Conservation (phyloP, 176 grass and related monocot species). For the Eragrostis curvula region DNA sequence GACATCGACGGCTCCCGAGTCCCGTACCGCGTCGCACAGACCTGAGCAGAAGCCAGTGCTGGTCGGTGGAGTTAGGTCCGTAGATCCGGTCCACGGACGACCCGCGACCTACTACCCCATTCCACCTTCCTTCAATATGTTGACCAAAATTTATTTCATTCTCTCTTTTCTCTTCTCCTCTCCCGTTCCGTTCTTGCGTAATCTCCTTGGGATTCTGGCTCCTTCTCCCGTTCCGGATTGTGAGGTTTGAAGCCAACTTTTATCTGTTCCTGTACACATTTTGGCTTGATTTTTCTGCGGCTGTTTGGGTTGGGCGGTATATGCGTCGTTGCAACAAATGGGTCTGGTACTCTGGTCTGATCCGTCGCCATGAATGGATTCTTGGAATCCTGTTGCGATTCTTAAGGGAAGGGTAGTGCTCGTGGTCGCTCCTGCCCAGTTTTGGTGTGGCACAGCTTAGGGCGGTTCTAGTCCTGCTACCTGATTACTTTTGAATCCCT, state of each 20-base stretch:
- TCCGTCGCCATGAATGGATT: not conserved
- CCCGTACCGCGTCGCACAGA: not conserved
- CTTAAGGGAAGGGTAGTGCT: not conserved
- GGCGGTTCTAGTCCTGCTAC: not conserved
- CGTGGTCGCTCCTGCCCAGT: not conserved
- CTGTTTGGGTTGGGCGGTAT: not conserved
- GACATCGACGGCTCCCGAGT: not conserved
- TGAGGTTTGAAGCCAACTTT: not conserved
- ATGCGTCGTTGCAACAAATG: not conserved
- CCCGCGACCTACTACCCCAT: not conserved
- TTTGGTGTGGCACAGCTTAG: not conserved
- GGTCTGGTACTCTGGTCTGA: not conserved
- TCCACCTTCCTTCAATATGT: not conserved
- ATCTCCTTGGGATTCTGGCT: not conserved
- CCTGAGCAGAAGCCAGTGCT: too few species aligned
- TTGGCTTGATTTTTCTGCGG: not conserved
- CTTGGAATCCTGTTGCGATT: not conserved
- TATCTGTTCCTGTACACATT: not conserved
- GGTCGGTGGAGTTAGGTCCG: not conserved
- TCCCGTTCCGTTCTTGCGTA: not conserved
- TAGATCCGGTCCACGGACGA: not conserved
- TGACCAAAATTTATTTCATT: not conserved
- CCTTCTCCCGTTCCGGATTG: not conserved
- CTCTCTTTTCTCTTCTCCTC: not conserved
- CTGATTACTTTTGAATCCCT: not conserved